Conservation (phyloP, 2,329 filamentous ascomycete genomes). For the Trichoderma aggressivum region DNA sequence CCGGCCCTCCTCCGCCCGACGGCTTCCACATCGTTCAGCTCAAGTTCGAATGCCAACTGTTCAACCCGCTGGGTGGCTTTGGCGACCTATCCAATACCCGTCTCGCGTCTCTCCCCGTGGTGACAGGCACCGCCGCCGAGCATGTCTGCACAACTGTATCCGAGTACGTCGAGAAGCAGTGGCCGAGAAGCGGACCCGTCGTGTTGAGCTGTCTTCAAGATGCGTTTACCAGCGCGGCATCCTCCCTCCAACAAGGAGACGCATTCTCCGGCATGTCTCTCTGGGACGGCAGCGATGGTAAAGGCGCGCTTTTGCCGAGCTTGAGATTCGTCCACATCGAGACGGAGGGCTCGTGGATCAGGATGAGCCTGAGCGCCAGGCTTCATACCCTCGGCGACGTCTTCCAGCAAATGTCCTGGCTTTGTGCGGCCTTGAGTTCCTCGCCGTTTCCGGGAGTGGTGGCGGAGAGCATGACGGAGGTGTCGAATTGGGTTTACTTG, state of each 20-base stretch:
- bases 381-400: conserved; percentile 35
- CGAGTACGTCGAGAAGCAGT: conserved; percentile 32
- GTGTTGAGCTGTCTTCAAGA: conserved; percentile 33
- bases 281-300: conserved; percentile 34
- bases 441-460: conserved; percentile 33
- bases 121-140: conserved; percentile 35
- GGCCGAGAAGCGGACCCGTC: conserved; percentile 32
- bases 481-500: conserved; percentile 33
- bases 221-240: conserved; percentile 30
- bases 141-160: conserved; percentile 34
- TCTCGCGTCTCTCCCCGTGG: conserved; percentile 31
- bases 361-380: conserved; percentile 35
- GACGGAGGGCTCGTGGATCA: conserved; percentile 32
- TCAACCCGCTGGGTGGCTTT: conserved; percentile 29
- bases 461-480: conserved; percentile 31
- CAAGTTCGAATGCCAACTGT: conserved; percentile 35
- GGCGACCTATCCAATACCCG: conserved; percentile 30
- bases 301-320: conserved; percentile 28
- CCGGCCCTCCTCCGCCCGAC: conserved; percentile 31
- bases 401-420: conserved; percentile 39
- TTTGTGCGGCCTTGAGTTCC: conserved; percentile 34
- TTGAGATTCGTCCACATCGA: conserved; percentile 35
- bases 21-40: conserved; percentile 37
- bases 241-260: conserved; percentile 25
- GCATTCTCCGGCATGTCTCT: conserved; percentile 34